Conservation (phyloP, 495 filamentous ascomycete genomes). For the Sordaria brevicollis region DNA sequence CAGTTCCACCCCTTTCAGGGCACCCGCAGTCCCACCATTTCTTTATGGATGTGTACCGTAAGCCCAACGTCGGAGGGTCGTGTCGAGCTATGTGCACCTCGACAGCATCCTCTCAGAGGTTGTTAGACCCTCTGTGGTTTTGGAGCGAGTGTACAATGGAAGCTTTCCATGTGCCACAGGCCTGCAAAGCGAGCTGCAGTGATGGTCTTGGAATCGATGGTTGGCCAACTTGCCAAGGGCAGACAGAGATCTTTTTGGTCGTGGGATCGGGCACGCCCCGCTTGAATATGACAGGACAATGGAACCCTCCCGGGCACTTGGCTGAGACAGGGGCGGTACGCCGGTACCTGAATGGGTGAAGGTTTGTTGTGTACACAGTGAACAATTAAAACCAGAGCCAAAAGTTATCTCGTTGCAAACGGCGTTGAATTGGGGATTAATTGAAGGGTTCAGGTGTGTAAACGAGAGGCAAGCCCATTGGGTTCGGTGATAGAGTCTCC, state of each 20-base stretch:
- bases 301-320: not conserved
- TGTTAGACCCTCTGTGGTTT: not conserved
- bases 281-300: conserved; percentile 2
- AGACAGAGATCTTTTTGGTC: not conserved
- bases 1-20: not conserved
- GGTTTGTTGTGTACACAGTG: not conserved
- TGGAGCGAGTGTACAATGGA: not conserved
- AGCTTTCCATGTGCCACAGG: not conserved
- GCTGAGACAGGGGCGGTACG: conserved; percentile 12
- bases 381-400: not conserved
- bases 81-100: not conserved
- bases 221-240: not conserved
- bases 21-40: not conserved
- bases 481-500: not conserved
- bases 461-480: not conserved
- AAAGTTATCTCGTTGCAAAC: not conserved
- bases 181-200: not conserved
- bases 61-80: not conserved
- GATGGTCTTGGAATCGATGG: not conserved
- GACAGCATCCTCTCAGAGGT: not conserved
- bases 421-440: not conserved
- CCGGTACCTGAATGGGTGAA: not conserved
- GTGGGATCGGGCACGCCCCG: conserved; percentile 5
- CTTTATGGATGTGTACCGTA: not conserved
- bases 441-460: not conserved